Percentiles rank a stretch among this genome's conserved stretches.
These are phyloP conservation scores for Tetrahymena malaccensis DNA, from an alignment of 73 alveolate species.

Conservation along the genomic window DNA sequence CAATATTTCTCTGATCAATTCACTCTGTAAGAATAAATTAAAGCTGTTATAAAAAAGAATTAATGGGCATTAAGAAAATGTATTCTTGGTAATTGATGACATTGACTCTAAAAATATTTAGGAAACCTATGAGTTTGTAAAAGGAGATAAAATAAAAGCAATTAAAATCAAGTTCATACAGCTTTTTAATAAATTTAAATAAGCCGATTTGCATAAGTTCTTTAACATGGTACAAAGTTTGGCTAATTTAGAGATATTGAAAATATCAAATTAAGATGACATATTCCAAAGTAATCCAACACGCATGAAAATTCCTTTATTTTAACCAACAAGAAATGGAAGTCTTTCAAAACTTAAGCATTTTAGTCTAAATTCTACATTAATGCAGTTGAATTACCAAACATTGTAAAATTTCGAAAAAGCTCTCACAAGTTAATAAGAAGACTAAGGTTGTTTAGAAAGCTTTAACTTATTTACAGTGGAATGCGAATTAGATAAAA, in stretches of 20 bases:
- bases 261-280: neutral
- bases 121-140: neutral
- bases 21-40: neutral
- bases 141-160: neutral
- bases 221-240: neutral
- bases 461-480: neutral
- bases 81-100: neutral
- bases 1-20: neutral
- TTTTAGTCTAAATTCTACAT: neutral
- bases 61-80: neutral
- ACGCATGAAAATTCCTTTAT: neutral
- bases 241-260: neutral
- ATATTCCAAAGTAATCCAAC: neutral
- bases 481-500: neutral
- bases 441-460: neutral
- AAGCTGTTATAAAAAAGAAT: neutral
- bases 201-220: neutral
- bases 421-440: neutral
- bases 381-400: neutral
- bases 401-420: neutral
- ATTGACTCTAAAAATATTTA: neutral
- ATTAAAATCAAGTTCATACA: neutral
- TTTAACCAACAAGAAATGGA: neutral
- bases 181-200: neutral
- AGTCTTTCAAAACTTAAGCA: neutral